Base-by-base conservation (phyloP, 345 rosid species). In the Heritiera fomes region DNA sequence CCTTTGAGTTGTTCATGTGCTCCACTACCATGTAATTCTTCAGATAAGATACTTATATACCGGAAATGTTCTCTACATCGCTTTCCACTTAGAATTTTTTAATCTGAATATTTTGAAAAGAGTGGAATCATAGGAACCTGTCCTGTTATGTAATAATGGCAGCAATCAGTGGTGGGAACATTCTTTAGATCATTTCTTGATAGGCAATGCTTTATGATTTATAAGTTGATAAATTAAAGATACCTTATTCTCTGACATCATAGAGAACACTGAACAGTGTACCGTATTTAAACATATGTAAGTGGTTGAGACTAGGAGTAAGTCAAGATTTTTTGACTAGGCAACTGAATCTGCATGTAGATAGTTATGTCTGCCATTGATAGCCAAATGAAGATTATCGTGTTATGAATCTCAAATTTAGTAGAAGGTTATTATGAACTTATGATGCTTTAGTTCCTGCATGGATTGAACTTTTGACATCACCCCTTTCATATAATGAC, bases 131-230 rank as follows among this genome's bases (percentile, higher is more conserved):
- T 34, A 32, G 32, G 75, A 71, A 32, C 28, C 41, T 15, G 43
- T 34, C 46, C 20, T 50, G 4, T 71, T 15, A 52, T 52, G 23
- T 32, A 52, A 47, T 50, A 32, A n/a, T 18, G 45, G 46, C 8
- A 8, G 17, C 40, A 71, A 8, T 30, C 15, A 15, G 1, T 14
- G 12, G 23, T n/a, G 18, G 38, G 13, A 28, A 38, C 23, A 49
- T 49, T 50, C 30, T 13, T 10, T 32, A 30, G 15, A 62, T 62
- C 18, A 49, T 46, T 62, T 62, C 68, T 64, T 45, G 4, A 20
- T 38, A 76, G 60, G 72, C n/a, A n/a, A 64, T 76, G 72, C 45
- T 65, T 17, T 63, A 49, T 34, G 60, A 47, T 17, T 30, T 47
- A 30, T 28, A 23, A 61, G 11, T 52, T 50, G 60, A 15, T 52